Base-by-base conservation (phyloP, 345 rosid species). In the Rhodomyrtus tomentosa region DNA sequence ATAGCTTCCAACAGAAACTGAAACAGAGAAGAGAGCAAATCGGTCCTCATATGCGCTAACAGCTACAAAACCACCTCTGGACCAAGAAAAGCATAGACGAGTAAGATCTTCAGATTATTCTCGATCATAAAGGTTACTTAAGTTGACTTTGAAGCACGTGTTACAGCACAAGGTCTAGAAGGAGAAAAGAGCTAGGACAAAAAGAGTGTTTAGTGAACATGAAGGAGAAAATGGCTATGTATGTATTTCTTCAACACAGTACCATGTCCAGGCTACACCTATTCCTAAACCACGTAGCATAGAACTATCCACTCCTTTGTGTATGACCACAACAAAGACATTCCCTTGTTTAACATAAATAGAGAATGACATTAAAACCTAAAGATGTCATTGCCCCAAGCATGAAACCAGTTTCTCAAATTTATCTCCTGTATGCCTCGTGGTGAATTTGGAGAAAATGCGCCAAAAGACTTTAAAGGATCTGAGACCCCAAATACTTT, bases 61-160 rank as follows among this genome's bases (percentile, higher is more conserved):
- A 89, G 98, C 98, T 86, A 97, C 85, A 85, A 90, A 95, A 83
- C 87, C 87, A 72, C 99, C 99, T 83, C 99, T 97, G 92, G 82
- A 82, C 62, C 76, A 48, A 59, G 40, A 68, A 74, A 79, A 32
- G 50, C 54, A 52, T 36, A 72, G 72, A 50, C 15, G 25, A 82
- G 40, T 68, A 68, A 36, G 45, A 68, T 68, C 79, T 68, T 36
- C 24, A 36, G 40, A 54, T 27, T 18, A 29, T 82, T 82, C 59
- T 82, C 49, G 36, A 68, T 68, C 42, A 18, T 18, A 36, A 8
- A 68, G 40, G 79, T 68, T 68, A 32, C 45, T 36, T 18, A 68
- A 32, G 45, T 68, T 9, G 24, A 68, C 24, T 68, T 18, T 68
- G 45, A 68, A 36, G 79, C 79, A 36, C 25, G 24, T 68, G 45